Evolutionary conservation across 176 grass and related monocot species (phyloP), one percentile per base, ranked within the genome.

Genomic region (Calamus simplicifolius): DNA sequence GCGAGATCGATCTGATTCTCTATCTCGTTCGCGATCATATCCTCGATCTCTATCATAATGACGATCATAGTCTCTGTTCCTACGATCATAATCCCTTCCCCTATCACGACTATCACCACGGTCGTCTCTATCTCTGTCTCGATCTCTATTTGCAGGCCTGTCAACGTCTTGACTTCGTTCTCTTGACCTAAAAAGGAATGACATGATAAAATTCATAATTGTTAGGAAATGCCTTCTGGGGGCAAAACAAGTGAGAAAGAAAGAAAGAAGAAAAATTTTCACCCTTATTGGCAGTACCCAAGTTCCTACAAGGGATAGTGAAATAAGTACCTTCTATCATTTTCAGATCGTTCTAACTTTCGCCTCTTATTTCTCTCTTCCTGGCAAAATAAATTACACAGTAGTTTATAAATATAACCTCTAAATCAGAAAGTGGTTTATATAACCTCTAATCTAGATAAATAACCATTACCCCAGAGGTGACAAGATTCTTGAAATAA

Each of bases 311-410:
- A 55, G 35, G 0, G 4, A 30, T 61, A 21, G 16, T 27, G 69
- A 77, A 57, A 16, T 50, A 1, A 67, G 51, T 65, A 85, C 89
- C 82, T 83, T 73, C 72, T 80, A 23, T 87, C 86, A 65, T 76
- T 59, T 62, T 87, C 86, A 52, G 59, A 19, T 63, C 61, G 74
- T 56, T 79, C 86, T 27, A 79, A 58, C 77, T 87, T 96, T 19
- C 72, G 71, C 54, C 66, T 87, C 69, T 85, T 90, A 67, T 87
- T 83, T 80, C 82, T 96, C 67, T 82, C 91, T 71, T 90, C 91
- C 91, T 96, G 79, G 51, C 25, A 16, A 73, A 28, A 17, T 59
- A 73, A 62, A 74, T 23, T 38, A 28, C 31, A 5, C 12, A 30
- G 15, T 54, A 27, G 15, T 21, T 2, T 73, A 70, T 16, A 18